These are phyloP conservation scores for Clitocybe nebularis DNA, from an alignment of 1,284 basidiomycete species.

Conservation along the genomic window DNA sequence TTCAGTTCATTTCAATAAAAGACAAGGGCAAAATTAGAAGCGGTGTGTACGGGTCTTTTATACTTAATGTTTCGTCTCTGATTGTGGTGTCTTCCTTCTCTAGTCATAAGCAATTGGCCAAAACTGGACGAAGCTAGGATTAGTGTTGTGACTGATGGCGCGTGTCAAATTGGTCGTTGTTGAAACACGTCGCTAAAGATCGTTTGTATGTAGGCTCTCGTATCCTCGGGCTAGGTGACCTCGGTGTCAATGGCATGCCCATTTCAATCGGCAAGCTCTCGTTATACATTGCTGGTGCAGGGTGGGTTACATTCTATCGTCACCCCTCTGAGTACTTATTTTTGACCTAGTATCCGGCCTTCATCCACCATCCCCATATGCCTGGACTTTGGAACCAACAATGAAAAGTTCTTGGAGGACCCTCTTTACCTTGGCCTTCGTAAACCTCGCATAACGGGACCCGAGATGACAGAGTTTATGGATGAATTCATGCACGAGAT, in stretches of 20 bases:
- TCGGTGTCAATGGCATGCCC: constrained; percentile 86
- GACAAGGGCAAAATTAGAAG: constrained; percentile 79
- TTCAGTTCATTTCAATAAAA: constrained; percentile 76
- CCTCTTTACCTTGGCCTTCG: constrained; percentile 88
- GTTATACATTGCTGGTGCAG: constrained; percentile 86
- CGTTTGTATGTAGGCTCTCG: constrained; percentile 59
- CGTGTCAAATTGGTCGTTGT: constrained; percentile 14
- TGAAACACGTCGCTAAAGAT: constrained; percentile 1
- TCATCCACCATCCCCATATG: constrained; percentile 84
- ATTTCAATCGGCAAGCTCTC: constrained; percentile 93
- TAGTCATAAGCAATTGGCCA: constrained; percentile 76
- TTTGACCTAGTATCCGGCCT: constrained; percentile 67
- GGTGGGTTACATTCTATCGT: constrained; percentile 42
- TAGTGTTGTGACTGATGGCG: constrained; percentile 85
- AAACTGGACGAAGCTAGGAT: constrained; percentile 73
- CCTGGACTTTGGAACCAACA: constrained; percentile 88
- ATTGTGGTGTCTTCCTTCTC: not conserved
- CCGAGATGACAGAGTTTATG: constrained; percentile 79
- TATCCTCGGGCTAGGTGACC: constrained; percentile 90
- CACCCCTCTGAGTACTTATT: constrained; percentile 1
- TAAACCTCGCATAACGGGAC: constrained; percentile 62
- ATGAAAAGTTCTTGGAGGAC: constrained; percentile 76
- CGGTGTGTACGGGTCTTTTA: constrained; percentile 20
- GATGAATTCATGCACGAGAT: constrained; percentile 92
- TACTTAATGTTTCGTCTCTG: not conserved